phyloP scores from a whole-genome alignment of 139 green algal genomes.

The Tetraselmis chui region DNA sequence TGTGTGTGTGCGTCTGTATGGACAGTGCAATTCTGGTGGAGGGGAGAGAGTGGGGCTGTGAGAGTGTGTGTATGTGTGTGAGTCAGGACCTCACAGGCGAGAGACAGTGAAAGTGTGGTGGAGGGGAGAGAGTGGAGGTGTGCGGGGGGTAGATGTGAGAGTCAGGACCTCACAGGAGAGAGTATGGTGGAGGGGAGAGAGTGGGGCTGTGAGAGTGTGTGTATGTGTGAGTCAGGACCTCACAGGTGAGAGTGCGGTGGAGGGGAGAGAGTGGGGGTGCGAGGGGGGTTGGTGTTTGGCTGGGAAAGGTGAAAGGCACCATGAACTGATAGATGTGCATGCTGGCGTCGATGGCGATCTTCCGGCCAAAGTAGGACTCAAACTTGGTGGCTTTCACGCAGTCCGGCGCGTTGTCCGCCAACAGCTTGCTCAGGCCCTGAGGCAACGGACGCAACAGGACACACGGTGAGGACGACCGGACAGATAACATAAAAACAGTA shows the following conservation, averaged over 20 bases:
- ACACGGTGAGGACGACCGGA: too few species aligned
- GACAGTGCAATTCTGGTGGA: not conserved
- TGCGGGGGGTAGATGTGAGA: not conserved
- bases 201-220: not conserved
- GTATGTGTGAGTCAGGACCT: not conserved
- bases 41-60: not conserved
- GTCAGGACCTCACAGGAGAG: too few species aligned
- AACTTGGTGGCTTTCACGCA: conserved; percentile 85
- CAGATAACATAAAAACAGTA: too few species aligned
- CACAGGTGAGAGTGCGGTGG: not conserved
- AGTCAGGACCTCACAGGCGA: too few species aligned
- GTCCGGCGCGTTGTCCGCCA: conserved; percentile 77
- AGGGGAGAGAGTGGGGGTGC: not conserved
- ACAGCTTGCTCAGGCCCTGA: conserved; percentile 89
- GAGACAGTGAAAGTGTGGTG: conserved; percentile 2
- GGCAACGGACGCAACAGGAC: too few species aligned
- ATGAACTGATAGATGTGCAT: conserved; percentile 99
- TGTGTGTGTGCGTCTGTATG: too few species aligned
- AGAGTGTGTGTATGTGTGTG: not conserved
- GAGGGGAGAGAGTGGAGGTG: not conserved
- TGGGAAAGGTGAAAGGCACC: conserved; percentile 29
- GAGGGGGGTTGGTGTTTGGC: not conserved
- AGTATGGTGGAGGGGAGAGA: not conserved
- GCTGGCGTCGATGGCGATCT: conserved; percentile 93
- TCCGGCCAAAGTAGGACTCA: conserved; percentile 93